phyloP scores from a whole-genome alignment of 202 grass and related monocot species.

The Dendrocalamus latiflorus region DNA sequence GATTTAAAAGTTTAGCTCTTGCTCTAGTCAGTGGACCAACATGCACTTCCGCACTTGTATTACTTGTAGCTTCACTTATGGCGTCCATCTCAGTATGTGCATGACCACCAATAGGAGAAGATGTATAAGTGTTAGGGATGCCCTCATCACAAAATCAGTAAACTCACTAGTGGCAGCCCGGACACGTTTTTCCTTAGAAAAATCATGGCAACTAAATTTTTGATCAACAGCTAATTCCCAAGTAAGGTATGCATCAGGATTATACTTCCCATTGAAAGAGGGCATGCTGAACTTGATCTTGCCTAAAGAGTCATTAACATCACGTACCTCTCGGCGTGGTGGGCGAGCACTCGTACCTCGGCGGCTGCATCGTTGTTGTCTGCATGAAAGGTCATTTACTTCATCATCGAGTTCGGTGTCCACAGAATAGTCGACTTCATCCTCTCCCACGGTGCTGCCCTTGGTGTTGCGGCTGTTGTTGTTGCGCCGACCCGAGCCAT shows the following conservation, averaged over 20 bases:
- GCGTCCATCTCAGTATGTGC: too few species aligned
- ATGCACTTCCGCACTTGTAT: too few species aligned
- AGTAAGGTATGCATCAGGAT: background rate
- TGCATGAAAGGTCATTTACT: fast-evolving
- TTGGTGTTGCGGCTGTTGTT: background rate
- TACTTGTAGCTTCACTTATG: too few species aligned
- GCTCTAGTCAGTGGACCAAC: too few species aligned
- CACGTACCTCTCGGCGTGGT: background rate
- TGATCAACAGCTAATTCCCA: background rate
- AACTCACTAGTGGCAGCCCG: too few species aligned
- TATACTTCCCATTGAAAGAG: too few species aligned
- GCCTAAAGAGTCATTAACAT: background rate
- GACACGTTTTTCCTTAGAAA: background rate
- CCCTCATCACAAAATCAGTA: too few species aligned
- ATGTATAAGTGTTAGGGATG: too few species aligned
- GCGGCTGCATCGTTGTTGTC: background rate
- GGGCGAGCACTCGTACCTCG: background rate
- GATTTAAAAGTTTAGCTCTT: too few species aligned
- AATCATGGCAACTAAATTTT: background rate
- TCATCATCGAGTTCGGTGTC: background rate
- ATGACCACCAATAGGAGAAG: too few species aligned
- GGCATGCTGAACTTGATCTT: background rate
- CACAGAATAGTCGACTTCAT: background rate
- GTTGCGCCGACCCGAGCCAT: too few species aligned
- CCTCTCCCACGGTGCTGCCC: background rate